Evolutionary conservation across 2,329 filamentous ascomycete genomes (phyloP).

Genomic region (Fusarium sp.): DNA sequence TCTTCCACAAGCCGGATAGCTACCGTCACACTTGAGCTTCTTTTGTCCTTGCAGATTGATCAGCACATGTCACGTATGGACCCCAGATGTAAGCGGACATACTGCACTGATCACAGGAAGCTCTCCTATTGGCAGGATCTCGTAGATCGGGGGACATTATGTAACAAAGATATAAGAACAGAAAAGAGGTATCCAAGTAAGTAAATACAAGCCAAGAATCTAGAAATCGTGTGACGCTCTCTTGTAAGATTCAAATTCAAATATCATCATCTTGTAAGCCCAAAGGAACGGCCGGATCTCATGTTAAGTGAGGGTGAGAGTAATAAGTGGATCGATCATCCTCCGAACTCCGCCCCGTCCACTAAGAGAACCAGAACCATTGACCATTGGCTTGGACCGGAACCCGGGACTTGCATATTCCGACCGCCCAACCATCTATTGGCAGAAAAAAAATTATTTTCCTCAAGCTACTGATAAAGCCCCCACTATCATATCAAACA

Average conservation of each 20-base stretch:
- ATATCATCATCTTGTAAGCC: slow-evolving; percentile 25
- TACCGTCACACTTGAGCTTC: slow-evolving; percentile 44
- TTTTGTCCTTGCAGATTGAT: slow-evolving; percentile 39
- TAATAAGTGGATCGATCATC: slow-evolving; percentile 27
- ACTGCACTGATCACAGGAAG: slow-evolving; percentile 46
- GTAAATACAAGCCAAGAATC: neutral
- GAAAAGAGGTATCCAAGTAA: too few relatives aligned
- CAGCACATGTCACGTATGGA: neutral
- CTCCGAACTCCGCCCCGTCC: slow-evolving; percentile 23
- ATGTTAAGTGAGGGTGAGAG: neutral
- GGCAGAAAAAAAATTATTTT: slow-evolving; percentile 46
- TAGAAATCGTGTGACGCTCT: neutral
- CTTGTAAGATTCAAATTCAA: slow-evolving; percentile 7
- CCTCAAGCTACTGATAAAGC: slow-evolving; percentile 42
- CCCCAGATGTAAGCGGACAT: slow-evolving; percentile 12
- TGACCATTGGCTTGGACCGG: slow-evolving; percentile 40
- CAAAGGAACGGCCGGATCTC: neutral
- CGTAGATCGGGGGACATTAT: slow-evolving; percentile 20
- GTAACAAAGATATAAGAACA: too few relatives aligned
- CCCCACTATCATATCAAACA: slow-evolving; percentile 49
- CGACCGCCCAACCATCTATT: slow-evolving; percentile 46
- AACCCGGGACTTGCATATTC: slow-evolving; percentile 51
- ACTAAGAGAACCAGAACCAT: slow-evolving; percentile 3
- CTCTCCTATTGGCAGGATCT: slow-evolving; percentile 36
- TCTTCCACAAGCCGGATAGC: slow-evolving; percentile 35